These are phyloP conservation scores for Truncatella angustata DNA, from an alignment of 2,329 filamentous ascomycete species.

Conservation along the genomic window DNA sequence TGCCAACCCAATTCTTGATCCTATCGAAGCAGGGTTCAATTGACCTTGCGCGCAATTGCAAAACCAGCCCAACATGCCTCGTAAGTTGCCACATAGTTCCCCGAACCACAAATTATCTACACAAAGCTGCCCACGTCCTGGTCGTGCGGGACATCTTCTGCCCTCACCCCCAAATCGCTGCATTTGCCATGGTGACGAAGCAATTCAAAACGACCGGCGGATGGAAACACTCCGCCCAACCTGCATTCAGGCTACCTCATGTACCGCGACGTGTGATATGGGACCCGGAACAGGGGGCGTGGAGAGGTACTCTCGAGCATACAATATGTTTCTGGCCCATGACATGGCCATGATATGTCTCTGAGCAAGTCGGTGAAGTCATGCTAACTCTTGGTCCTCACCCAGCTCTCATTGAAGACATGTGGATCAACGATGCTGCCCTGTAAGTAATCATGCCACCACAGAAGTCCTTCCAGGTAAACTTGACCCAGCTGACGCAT, in stretches of 20 bases:
- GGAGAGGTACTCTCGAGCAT: too few species aligned
- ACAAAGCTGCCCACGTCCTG: too few species aligned
- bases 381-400: not conserved
- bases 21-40: not conserved
- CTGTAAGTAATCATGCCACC: too few species aligned
- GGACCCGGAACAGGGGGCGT: too few species aligned
- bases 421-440: conserved; percentile 41
- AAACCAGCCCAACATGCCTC: not conserved
- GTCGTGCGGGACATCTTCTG: not conserved
- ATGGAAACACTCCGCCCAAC: too few species aligned
- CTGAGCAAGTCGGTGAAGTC: not conserved
- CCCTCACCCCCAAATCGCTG: too few species aligned
- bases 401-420: conserved; percentile 36
- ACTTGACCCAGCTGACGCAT: conserved; percentile 10
- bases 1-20: too few species aligned
- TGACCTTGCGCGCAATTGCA: not conserved
- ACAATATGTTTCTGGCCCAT: too few species aligned
- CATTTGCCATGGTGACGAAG: too few species aligned
- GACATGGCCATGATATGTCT: not conserved
- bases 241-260: too few species aligned
- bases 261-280: too few species aligned
- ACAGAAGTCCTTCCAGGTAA: conserved; percentile 28
- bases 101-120: not conserved
- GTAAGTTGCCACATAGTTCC: not conserved
- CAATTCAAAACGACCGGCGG: too few species aligned